phyloP scores from a whole-genome alignment of 2,329 filamentous ascomycete species.

The Trichoderma sp. region DNA sequence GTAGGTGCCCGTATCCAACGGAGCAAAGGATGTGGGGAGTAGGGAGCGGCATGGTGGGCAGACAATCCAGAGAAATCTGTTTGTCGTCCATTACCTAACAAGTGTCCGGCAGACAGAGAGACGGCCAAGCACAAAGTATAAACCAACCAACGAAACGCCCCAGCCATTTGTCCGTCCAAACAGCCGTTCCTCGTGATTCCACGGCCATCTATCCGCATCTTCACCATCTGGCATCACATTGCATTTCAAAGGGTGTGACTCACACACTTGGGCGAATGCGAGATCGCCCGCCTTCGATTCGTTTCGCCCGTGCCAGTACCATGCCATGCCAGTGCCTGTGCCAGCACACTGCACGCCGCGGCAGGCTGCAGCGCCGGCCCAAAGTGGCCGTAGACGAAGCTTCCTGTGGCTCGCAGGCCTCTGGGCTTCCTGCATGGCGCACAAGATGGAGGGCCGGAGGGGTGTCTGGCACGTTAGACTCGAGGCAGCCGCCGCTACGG shows the following conservation, averaged over 20 bases:
- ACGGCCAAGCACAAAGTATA: not conserved
- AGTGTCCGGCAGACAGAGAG: not conserved
- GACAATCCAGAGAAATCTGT: not conserved
- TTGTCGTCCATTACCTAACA: not conserved
- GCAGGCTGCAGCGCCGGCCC: conserved; percentile 24
- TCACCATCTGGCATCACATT: not conserved
- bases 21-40: not conserved
- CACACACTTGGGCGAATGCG: not conserved
- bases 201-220: not conserved
- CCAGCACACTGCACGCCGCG: conserved; percentile 14
- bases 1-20: not conserved
- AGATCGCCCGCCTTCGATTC: conserved; percentile 20
- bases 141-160: not conserved
- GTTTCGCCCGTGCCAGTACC: conserved; percentile 18
- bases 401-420: not conserved
- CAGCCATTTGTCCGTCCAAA: not conserved
- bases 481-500: conserved; percentile 19
- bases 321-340: conserved; percentile 17
- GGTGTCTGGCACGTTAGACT: not conserved
- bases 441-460: not conserved
- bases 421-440: conserved; percentile 16
- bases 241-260: conserved; percentile 16
- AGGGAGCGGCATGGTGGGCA: not conserved
- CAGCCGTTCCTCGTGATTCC: not conserved
- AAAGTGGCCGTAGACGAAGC: conserved; percentile 13